Evolutionary conservation across 1,284 basidiomycete species (phyloP).

Genomic region (Ganoderma resinaceum): DNA sequence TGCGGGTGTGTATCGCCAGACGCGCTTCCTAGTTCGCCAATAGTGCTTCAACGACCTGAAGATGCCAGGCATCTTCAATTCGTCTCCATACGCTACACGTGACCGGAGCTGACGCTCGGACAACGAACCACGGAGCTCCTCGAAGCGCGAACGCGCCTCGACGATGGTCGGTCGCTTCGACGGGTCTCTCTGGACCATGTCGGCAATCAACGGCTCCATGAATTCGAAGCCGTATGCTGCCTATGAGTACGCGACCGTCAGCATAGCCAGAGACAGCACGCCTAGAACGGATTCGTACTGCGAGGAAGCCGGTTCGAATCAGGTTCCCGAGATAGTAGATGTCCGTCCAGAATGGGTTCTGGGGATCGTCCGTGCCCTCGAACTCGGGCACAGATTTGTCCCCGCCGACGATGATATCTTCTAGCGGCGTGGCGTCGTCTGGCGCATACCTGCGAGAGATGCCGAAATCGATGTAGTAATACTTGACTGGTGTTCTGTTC

Average conservation of each 20-base stretch:
- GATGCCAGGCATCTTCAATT: constrained; percentile 3
- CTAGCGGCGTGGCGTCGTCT: constrained; percentile 24
- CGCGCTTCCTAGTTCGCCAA: constrained; percentile 5
- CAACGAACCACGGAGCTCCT: constrained; percentile 2
- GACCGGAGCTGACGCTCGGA: constrained; percentile 16
- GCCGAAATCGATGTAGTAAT: constrained; percentile 45
- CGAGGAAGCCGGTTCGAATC: constrained; percentile 38
- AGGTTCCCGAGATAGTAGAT: constrained; percentile 41
- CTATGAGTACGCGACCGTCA: constrained; percentile 3
- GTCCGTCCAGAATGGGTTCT: constrained; percentile 40
- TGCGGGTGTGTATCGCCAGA: constrained; percentile 17
- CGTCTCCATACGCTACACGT: constrained; percentile 10
- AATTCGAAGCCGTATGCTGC: constrained; percentile 38
- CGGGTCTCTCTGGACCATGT: constrained; percentile 42
- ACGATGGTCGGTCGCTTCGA: constrained; percentile 35
- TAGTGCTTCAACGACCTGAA: constrained; percentile 11
- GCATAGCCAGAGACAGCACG: background rate
- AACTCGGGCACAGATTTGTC: constrained; percentile 33
- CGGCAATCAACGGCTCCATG: constrained; percentile 37
- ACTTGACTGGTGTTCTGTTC: constrained; percentile 39
- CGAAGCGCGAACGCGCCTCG: constrained; percentile 14
- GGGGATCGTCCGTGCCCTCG: constrained; percentile 15
- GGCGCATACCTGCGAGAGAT: constrained; percentile 37
- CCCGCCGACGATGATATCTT: constrained; percentile 26
- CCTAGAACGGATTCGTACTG: constrained; percentile 16